Base-by-base conservation (phyloP, 2,329 filamentous ascomycete species). In the Pseudocercospora pini-densiflorae region DNA sequence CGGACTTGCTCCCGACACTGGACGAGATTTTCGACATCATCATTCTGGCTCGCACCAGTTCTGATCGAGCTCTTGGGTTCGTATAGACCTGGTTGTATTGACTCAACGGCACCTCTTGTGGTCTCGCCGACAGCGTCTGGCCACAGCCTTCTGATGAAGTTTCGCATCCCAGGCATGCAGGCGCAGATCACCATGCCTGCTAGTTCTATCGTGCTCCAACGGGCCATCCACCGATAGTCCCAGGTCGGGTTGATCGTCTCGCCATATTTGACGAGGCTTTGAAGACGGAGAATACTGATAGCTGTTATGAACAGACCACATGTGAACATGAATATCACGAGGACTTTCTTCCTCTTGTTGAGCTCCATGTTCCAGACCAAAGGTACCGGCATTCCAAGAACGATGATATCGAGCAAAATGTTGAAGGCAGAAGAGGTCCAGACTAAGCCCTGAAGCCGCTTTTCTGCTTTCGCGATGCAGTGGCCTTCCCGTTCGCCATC, bases 241-340 rank as follows among this genome's bases (percentile, higher is more conserved):
- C 66, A 68, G 3, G 66, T 65, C 21, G 65, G 29, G 24, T 69
- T 67, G 6, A 49, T 57, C 10, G 55, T 53, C 16, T 63, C 36
- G 4, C 62, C 65, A 29, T 63, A 69, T 12, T 64, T 53, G 23
- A 69, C 45, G 10, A 69, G 49, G 5, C 33, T 53, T 27, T 67
- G 62, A 6, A 69, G 47, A 10, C 67, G 67, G 16, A 69, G 21
- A 33, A 69, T 65, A 40, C 62, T 65, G 53, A 69, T 61, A 21
- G 67, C 63, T 16, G 65, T 66, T 5, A 63, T 64, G 27, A 66
- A 68, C 16, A 62, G 62, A 14, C 66, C 66, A 14, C 65, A 54
- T 7, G 54, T 51, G 36, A 65, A 65, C 63, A 65, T 65, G 9
- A 65, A 33, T 40, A 62, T 65, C 19, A 65, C 63, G 5, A 65